These are phyloP conservation scores for Aspergillus heteromorphus DNA, from an alignment of 495 filamentous ascomycete species.

Conservation along the genomic window DNA sequence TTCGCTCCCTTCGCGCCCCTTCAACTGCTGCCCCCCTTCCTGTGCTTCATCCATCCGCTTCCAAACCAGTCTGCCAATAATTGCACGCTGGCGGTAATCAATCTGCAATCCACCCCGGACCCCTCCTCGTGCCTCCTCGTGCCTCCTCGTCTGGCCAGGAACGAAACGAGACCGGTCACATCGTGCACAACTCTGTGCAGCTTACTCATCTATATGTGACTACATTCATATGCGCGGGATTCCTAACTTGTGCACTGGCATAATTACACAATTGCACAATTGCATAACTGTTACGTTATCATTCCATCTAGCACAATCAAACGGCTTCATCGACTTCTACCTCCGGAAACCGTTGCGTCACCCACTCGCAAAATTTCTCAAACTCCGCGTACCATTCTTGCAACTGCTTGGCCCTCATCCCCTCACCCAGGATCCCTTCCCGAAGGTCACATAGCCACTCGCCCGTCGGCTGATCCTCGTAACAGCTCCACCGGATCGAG, in stretches of 20 bases:
- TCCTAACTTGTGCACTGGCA: too few relatives aligned
- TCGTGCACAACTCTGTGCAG: too few relatives aligned
- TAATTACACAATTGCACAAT: too few relatives aligned
- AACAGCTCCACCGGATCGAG: slow-evolving; percentile 83
- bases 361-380: slow-evolving; percentile 89
- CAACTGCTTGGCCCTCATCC: slow-evolving; percentile 64
- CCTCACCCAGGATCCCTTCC: slow-evolving; percentile 67
- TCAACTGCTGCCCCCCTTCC: not conserved
- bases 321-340: not conserved
- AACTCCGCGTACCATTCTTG: slow-evolving; percentile 73
- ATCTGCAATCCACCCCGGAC: too few relatives aligned
- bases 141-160: too few relatives aligned
- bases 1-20: not conserved
- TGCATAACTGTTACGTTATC: too few relatives aligned
- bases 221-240: too few relatives aligned
- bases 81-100: not conserved
- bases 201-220: too few relatives aligned
- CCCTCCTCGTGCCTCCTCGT: too few relatives aligned
- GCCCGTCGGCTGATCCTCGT: slow-evolving; percentile 65
- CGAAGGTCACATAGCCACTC: slow-evolving; percentile 68
- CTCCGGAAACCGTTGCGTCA: slow-evolving; percentile 67
- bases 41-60: not conserved
- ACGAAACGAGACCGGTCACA: too few relatives aligned
- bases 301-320: too few relatives aligned
- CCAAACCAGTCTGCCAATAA: not conserved